Conservation (phyloP, 768 basidiomycete species). For the Russula olivacea region DNA sequence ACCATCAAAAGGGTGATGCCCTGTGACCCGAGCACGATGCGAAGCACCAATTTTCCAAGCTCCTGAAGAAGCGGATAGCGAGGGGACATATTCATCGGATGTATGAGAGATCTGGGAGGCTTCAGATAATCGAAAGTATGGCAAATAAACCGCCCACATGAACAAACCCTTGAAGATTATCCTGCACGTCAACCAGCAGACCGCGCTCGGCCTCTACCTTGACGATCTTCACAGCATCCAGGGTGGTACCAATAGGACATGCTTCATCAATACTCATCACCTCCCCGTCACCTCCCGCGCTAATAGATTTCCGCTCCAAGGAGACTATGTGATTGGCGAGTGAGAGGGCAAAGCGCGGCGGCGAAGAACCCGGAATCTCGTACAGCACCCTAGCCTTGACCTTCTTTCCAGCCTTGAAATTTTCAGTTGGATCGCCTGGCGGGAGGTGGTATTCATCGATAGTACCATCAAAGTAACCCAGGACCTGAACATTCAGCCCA, state of each 20-base stretch:
- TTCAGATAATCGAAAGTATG: conserved; percentile 11
- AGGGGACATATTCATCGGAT: conserved; percentile 83
- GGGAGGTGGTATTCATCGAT: conserved; percentile 75
- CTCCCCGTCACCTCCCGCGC: conserved; percentile 25
- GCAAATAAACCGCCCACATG: conserved; percentile 55
- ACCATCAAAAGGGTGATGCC: conserved; percentile 81
- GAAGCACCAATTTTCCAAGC: conserved; percentile 74
- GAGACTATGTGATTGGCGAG: conserved; percentile 64
- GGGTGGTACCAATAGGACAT: conserved; percentile 66
- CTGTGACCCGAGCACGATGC: conserved; percentile 83
- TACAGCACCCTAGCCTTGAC: conserved; percentile 83
- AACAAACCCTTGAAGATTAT: conserved; percentile 69
- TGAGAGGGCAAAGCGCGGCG: conserved; percentile 80
- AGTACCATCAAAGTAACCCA: conserved; percentile 90
- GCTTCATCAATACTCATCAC: conserved; percentile 41
- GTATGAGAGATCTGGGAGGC: conserved; percentile 79
- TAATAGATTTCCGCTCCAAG: conserved; percentile 40
- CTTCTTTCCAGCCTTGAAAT: conserved; percentile 62
- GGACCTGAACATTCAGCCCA: conserved; percentile 82
- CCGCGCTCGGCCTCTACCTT: conserved; percentile 81
- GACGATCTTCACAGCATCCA: conserved; percentile 69
- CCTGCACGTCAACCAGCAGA: conserved; percentile 58
- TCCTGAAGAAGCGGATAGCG: conserved; percentile 63
- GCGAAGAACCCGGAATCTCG: conserved; percentile 59
- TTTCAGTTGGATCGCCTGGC: conserved; percentile 37